Evolutionary conservation across 108 stramenopile genomes (phyloP), one percentile per base, ranked within the genome.

Genomic region (Mediolabrus comicus): DNA sequence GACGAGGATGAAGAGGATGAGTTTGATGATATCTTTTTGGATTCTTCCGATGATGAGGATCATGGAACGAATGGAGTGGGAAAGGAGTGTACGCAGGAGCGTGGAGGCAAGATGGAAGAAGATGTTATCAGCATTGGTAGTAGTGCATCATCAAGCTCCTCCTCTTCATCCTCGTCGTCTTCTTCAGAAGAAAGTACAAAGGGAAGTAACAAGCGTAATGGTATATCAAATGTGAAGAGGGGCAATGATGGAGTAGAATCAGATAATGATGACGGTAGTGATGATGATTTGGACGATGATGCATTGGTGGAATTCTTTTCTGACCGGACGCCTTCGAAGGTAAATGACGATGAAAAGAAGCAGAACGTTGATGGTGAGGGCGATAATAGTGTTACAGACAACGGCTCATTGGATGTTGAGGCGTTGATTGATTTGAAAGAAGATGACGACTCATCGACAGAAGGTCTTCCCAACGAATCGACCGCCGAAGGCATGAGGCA

Each of bases 341-440:
- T 11, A 10, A 16, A 30, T 51, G 13, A 12, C 43, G 2, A 12
- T 13, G 27, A n/a, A 29, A 2, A 29, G 19, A 14, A 26, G 49
- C 31, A 36, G 3, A 52, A 35, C 7, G 30, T 19, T 29, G 0
- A 27, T 62, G 31, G 12, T 41, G 35, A 54, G 16, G 59, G 34
- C 8, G 36, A 19, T 32, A 22, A 31, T 12, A 52, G 31, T 36
- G 19, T 35, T 19, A 27, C 41, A 25, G 28, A 32, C 8, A 62
- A 68, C 38, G 66, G 38, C 22, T 43, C 65, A 4, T 35, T 68
- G 39, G 60, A 68, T 34, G 61, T 56, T 25, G 74, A 75, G 43
- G 74, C 43, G 28, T 35, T 68, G 25, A 67, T 29, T 39, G 74
- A 68, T 29, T 46, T 75, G 38, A 67, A 75, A 28, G 74, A 65